Evolutionary conservation across 2,329 filamentous ascomycete genomes (phyloP), one percentile per base, ranked within the genome.

Genomic region (Penicillium psychrosexuale): DNA sequence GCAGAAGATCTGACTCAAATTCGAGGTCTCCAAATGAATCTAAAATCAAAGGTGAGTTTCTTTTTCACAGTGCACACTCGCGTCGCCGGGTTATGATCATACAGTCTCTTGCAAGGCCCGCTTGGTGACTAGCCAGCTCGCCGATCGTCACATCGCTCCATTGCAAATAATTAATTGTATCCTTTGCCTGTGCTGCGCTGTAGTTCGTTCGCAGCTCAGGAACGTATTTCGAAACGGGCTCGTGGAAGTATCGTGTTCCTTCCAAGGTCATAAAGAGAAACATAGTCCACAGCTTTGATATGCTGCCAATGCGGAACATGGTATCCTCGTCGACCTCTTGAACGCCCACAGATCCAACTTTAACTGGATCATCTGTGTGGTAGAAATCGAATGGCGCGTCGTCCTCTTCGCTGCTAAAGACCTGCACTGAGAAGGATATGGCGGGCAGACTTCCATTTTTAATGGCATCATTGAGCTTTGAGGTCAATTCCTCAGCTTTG

Each of bases 251-350:
- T 15, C 50, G 51, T 11, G 61, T 48, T 5, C 66, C 66, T 4
- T 47, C 57, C 43, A 65, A 67, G 11, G 72, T 63, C 17, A 77
- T 57, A 12, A 73, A 66, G 0, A 71, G 42, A 22, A 74, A 68
- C 17, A 75, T 69, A 0, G 76, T 77, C 59, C 73, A 74, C 17
- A 77, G 53, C 55, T 79, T 79, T 1, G 75, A 77, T 28, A 75
- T 50, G 45, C 76, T 78, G 0, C 71, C 75, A 15, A 78, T 66
- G 9, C 77, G 72, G 58, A 77, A 78, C 2, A 79, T 69, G 0
- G 72, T 77, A 53, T 79, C 65, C 8, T 68, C 68, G 31, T 75
- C 68, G 3, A 80, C 67, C 2, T 62, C 62, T 8, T 58, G 67
- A 8, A 72, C 69, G 0, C 74, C 73, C 8, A 66, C 62, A 4